Evolutionary conservation across 257 asterid species (phyloP).

Genomic region (Nicotiana obtusifolia): DNA sequence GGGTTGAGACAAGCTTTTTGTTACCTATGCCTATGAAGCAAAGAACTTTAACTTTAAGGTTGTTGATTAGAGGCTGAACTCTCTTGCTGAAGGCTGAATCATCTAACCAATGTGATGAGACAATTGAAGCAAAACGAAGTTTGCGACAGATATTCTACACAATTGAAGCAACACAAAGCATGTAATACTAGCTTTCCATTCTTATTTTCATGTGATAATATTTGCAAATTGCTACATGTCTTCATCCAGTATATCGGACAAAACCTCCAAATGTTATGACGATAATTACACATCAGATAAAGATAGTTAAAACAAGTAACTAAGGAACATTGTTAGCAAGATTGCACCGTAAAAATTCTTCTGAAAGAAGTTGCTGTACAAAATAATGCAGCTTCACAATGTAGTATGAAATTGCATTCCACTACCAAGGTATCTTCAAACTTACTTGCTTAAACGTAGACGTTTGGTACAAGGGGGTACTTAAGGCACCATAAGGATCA

Average conservation of each 20-base stretch:
- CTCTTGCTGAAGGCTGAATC: background rate
- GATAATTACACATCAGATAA: background rate
- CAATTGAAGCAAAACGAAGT: background rate
- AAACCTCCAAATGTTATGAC: background rate
- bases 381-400: background rate
- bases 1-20: background rate
- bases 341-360: background rate
- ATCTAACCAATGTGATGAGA: background rate
- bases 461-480: conserved; percentile 97
- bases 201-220: background rate
- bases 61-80: background rate
- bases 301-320: background rate
- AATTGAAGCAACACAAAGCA: background rate
- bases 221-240: background rate
- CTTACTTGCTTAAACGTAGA: conserved; percentile 97
- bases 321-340: background rate
- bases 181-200: background rate
- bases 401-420: background rate
- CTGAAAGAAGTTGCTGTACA: background rate
- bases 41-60: background rate
- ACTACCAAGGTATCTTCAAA: background rate
- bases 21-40: background rate
- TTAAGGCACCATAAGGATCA: conserved; percentile 80
- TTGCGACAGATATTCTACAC: no score
- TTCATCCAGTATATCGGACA: background rate